Base-by-base conservation (phyloP, 1,139 yeast genomes). In the Hyphopichia burtonii region DNA sequence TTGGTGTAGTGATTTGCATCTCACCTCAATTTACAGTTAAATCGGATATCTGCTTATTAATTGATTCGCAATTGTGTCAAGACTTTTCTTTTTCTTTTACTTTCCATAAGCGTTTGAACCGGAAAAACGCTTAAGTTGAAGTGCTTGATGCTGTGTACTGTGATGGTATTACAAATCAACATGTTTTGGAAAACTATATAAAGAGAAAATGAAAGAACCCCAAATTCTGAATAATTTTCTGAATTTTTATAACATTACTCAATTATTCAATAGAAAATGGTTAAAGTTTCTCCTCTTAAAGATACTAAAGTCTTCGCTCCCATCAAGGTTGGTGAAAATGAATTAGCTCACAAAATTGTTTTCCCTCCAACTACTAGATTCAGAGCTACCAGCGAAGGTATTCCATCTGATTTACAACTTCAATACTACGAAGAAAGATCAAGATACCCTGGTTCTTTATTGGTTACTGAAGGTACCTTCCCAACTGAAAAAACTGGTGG, bases 361-460 rank as follows among this genome's bases (percentile, higher is more conserved):
- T 58, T 67, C 53, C 74, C 84, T 8, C 86, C 87, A 17, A 65
- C 79, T 43, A 80, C 86, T 12, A 67, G 84, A 61, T 60, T 58
- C 52, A 70, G 84, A 56, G 73, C 78, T 20, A 51, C 61, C 3
- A 49, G 39, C 10, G 68, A 69, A 37, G 64, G 62, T 43, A 64
- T 69, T 23, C 80, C 84, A n/a, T 68, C 74, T 2, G 77, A 78
- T 41, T 57, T 75, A 27, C 67, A 70, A 49, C 58, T 61, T 11
- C 64, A 71, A 44, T 80, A 82, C 57, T 84, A 84, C 53, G 65
- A 54, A 3, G 76, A 76, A 50, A 67, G 89, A 47, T 68, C 85
- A 5, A 53, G 61, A 40, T 56, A 63, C 43, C 77, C 82, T 17
- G 88, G 88, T 4, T 67, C 84, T 2, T 79, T 82, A 15, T 55